Base-by-base conservation (phyloP, 2,329 filamentous ascomycete genomes). In the Diaporthe sp. region DNA sequence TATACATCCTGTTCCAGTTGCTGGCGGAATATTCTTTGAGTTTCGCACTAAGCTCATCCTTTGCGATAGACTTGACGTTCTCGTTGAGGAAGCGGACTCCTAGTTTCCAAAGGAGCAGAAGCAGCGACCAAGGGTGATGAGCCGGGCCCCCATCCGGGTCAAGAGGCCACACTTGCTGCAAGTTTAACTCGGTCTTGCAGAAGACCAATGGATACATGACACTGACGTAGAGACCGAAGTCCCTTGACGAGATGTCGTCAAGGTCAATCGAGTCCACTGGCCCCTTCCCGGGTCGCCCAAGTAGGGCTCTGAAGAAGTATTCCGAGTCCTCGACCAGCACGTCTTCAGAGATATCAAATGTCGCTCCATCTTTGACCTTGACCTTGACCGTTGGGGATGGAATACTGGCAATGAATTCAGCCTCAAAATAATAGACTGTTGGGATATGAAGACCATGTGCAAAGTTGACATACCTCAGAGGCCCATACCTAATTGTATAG, bases 221-320 rank as follows among this genome's bases (percentile, higher is more conserved):
- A 37, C 78, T 78, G 19, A 78, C 76, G 74, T 79, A 81, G 6
- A 78, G 72, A 15, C 78, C 79, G 72, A 81, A 79, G 22, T 78
- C 75, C 1, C 1, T 74, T 74, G 28, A 37, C 31, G 71, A 15
- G 6, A 80, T 28, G 61, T 78, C 77, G 58, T 79, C 78, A 28
- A 79, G 75, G 19, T 67, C 73, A 69, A 80, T 71, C 13, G 73
- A 72, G 70, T 78, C 75, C 5, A 75, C 77, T 39, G 76, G 42
- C 13, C 74, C 76, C 72, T 79, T 31, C 28, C 28, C 3, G 28
- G 3, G 28, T 31, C 3, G 28, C 28, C 28, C 28, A 31, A 4
- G 3, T 31, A 31, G 28, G 28, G 28, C 28, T 31, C 28, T 4
- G 3, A 4, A 31, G 28, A 31, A 31, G 28, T 31, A 31, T 31